Evolutionary conservation across 176 grass and related monocot genomes (phyloP).

Genomic region (Alloteropsis semialata): DNA sequence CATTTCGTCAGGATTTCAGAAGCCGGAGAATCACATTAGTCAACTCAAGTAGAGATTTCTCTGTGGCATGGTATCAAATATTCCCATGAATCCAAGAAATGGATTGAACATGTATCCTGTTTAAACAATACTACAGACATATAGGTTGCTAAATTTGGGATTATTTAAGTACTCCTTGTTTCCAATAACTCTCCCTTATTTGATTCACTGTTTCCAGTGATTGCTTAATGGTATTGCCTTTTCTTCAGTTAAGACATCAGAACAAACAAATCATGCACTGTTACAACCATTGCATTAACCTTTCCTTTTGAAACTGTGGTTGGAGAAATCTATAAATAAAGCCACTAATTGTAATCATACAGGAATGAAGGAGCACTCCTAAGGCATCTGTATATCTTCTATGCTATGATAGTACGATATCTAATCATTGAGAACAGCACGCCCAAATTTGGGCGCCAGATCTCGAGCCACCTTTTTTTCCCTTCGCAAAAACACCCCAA

Average conservation of each 20-base stretch:
- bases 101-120: not conserved
- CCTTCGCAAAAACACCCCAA: too few relatives aligned
- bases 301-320: not conserved
- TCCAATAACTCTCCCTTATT: not conserved
- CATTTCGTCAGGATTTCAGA: not conserved
- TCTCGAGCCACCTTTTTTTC: conserved; percentile 9
- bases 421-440: not conserved
- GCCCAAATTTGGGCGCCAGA: not conserved
- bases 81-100: not conserved
- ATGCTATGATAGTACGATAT: not conserved
- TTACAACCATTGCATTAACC: not conserved
- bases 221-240: not conserved
- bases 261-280: not conserved
- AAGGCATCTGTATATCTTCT: not conserved
- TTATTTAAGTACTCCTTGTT: not conserved
- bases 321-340: not conserved
- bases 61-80: not conserved
- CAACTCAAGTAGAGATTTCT: not conserved
- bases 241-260: not conserved
- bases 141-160: not conserved
- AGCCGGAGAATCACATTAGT: not conserved
- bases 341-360: not conserved
- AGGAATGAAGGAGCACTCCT: not conserved
- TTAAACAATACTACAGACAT: not conserved
- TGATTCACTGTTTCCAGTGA: not conserved